A percentile compares a stretch with the other conserved stretches of the same genome.
These are phyloP conservation scores for Amylostereum chailletii DNA, from an alignment of 1,284 basidiomycete genomes.

Conservation along the genomic window DNA sequence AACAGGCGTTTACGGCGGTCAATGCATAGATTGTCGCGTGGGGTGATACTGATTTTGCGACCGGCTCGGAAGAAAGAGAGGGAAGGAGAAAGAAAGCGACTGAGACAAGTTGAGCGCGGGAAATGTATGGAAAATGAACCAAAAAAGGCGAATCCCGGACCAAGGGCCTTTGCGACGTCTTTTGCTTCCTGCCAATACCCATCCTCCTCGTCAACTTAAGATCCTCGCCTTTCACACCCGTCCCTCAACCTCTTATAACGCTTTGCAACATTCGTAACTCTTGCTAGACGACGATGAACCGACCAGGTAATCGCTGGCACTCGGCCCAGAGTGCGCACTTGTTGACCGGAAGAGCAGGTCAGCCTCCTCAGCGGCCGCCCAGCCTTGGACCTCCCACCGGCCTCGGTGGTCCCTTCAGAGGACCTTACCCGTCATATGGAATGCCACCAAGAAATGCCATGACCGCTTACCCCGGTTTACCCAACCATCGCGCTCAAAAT, in stretches of 20 bases:
- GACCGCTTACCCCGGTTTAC: constrained; percentile 43
- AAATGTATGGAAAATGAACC: not conserved
- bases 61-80: not conserved
- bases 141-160: too few species aligned
- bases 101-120: not conserved
- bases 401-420: constrained; percentile 55
- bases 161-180: too few species aligned
- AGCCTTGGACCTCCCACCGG: constrained; percentile 58
- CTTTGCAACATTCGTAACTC: not conserved
- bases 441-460: constrained; percentile 55
- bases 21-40: too few species aligned
- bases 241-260: constrained; percentile 5
- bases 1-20: not conserved
- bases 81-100: constrained; percentile 4
- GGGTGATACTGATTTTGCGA: too few species aligned
- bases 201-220: not conserved
- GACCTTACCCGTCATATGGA: constrained; percentile 52
- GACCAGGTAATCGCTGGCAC: constrained; percentile 24
- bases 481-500: constrained; percentile 47
- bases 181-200: not conserved
- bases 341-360: constrained; percentile 13
- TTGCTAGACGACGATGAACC: constrained; percentile 23
- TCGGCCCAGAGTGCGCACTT: constrained; percentile 11
- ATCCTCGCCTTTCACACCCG: constrained; percentile 11
- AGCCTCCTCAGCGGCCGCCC: constrained; percentile 32